Conservation (phyloP, 2,329 filamentous ascomycete genomes). For the Metarhizium anisopliae region DNA sequence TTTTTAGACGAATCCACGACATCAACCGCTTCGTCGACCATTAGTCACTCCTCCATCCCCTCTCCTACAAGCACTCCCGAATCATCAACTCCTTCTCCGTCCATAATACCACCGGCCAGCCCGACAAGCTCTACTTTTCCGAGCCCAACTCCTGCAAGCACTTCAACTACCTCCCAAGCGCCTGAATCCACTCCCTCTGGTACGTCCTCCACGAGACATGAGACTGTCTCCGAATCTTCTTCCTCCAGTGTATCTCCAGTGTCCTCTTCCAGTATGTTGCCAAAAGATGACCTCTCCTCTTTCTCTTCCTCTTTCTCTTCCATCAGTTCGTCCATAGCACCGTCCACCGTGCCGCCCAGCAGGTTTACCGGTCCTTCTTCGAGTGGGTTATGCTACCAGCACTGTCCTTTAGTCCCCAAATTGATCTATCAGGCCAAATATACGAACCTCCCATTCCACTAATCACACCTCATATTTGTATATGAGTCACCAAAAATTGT, state of each 20-base stretch:
- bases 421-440: conserved; percentile 6
- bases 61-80: background rate
- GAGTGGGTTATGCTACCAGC: conserved; percentile 13
- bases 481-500: background rate
- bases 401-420: conserved; percentile 8
- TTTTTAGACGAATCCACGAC: background rate
- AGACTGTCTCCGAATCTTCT: conserved; percentile 21
- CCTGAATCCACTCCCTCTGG: conserved; percentile 13
- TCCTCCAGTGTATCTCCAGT: conserved; percentile 16
- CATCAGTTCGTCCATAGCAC: conserved; percentile 14
- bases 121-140: conserved; percentile 4
- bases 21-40: background rate
- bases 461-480: background rate
- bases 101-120: conserved; percentile 6
- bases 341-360: conserved; percentile 7
- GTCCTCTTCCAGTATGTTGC: conserved; percentile 18
- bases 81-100: background rate
- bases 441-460: background rate
- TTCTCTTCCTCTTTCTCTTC: background rate
- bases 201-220: conserved; percentile 18
- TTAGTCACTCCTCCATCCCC: background rate
- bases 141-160: conserved; percentile 2
- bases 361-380: conserved; percentile 21
- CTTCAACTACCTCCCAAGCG: conserved; percentile 2
- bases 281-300: conserved; percentile 15